Evolutionary conservation across 2,329 filamentous ascomycete species (phyloP).

Genomic region (Aspergillus pseudoglaucus): DNA sequence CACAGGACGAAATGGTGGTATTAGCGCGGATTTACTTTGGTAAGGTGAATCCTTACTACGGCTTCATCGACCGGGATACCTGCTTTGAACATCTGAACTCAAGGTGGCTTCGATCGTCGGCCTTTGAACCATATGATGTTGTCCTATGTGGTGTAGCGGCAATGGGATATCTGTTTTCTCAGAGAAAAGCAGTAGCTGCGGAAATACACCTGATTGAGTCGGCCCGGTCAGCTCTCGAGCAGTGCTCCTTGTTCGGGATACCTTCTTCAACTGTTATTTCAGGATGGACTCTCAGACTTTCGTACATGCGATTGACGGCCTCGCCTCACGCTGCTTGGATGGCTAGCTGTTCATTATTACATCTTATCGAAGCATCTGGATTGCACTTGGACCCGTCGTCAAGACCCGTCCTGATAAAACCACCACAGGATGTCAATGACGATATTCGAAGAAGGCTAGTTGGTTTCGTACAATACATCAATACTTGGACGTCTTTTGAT

Average conservation of each 20-base stretch:
- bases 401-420: conserved; percentile 6
- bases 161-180: conserved; percentile 48
- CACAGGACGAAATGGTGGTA: conserved; percentile 43
- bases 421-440: conserved; percentile 13
- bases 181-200: conserved; percentile 31
- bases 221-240: conserved; percentile 43
- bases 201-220: conserved; percentile 45
- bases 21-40: conserved; percentile 47
- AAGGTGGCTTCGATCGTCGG: conserved; percentile 17
- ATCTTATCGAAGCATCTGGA: conserved; percentile 50
- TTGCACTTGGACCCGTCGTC: conserved; percentile 22
- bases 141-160: conserved; percentile 52
- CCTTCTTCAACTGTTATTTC: conserved; percentile 26
- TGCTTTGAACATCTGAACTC: conserved; percentile 24
- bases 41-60: conserved; percentile 49
- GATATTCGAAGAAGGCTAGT: conserved; percentile 42
- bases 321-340: conserved; percentile 50
- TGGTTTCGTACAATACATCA: conserved; percentile 51
- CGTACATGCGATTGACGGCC: conserved; percentile 49
- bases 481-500: conserved; percentile 56
- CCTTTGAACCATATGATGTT: conserved; percentile 37
- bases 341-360: conserved; percentile 53
- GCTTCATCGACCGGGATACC: conserved; percentile 36
- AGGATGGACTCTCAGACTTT: conserved; percentile 48
- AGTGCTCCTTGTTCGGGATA: conserved; percentile 21